phyloP scores from a whole-genome alignment of 2,329 filamentous ascomycete genomes.

The Xylaria sp. region DNA sequence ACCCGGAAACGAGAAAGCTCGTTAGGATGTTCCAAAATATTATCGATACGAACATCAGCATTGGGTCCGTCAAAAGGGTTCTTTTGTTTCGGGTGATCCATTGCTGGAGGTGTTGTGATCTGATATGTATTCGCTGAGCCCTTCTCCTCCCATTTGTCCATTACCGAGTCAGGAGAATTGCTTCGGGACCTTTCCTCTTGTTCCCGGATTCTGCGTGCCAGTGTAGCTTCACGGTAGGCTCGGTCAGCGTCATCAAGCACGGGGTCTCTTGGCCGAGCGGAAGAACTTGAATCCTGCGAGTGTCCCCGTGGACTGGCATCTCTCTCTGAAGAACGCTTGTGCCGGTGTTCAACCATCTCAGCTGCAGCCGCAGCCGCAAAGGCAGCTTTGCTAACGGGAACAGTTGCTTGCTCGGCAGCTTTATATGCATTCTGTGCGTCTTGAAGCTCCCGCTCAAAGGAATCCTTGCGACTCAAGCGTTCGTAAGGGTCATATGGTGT shows the following conservation, averaged over 20 bases:
- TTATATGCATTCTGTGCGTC: conserved; percentile 59
- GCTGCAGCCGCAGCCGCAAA: conserved; percentile 60
- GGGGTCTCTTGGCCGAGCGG: conserved; percentile 53
- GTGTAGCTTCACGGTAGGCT: conserved; percentile 66
- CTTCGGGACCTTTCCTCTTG: conserved; percentile 66
- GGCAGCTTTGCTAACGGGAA: conserved; percentile 60
- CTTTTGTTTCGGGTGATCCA: conserved; percentile 56
- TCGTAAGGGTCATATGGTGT: conserved; percentile 46
- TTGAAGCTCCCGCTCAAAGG: conserved; percentile 60
- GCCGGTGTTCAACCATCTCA: conserved; percentile 53
- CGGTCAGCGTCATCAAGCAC: conserved; percentile 69
- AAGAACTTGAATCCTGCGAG: conserved; percentile 49
- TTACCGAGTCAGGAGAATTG: conserved; percentile 64
- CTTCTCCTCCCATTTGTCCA: conserved; percentile 64
- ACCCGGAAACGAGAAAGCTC: conserved; percentile 58
- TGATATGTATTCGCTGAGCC: conserved; percentile 52
- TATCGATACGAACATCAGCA: conserved; percentile 72
- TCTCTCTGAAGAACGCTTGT: conserved; percentile 49
- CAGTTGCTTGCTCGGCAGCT: conserved; percentile 60
- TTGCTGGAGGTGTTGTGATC: conserved; percentile 67
- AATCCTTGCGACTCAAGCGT: conserved; percentile 62
- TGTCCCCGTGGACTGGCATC: conserved; percentile 51
- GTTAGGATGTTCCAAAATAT: conserved; percentile 63
- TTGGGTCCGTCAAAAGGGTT: conserved; percentile 67
- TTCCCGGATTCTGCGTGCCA: conserved; percentile 64